phyloP scores from a whole-genome alignment of 495 filamentous ascomycete genomes.

The Bombardia bombarda region DNA sequence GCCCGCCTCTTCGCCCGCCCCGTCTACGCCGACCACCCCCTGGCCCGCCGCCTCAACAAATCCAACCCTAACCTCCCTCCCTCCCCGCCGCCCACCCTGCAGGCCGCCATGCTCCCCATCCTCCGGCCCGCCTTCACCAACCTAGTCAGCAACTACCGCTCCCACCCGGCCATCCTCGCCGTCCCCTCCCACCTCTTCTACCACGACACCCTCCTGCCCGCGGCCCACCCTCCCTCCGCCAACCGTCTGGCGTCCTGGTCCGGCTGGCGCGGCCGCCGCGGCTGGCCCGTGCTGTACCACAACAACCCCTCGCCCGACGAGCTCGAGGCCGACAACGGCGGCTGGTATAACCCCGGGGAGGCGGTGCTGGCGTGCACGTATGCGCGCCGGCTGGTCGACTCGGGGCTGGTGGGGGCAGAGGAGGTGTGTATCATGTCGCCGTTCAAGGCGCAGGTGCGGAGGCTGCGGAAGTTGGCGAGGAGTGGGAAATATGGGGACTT shows the following conservation, averaged over 20 bases:
- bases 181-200: constrained; percentile 47
- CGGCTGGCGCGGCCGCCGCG: constrained; percentile 34
- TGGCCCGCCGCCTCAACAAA: constrained; percentile 25
- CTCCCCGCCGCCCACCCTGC: constrained; percentile 5
- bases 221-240: constrained; percentile 23
- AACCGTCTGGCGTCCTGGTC: constrained; percentile 31
- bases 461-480: constrained; percentile 29
- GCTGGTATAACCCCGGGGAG: constrained; percentile 47
- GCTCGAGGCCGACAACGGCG: constrained; percentile 41
- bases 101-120: constrained; percentile 13
- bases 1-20: constrained; percentile 40
- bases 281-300: constrained; percentile 44
- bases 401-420: constrained; percentile 23
- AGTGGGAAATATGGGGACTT: constrained; percentile 15
- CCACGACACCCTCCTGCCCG: constrained; percentile 42
- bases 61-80: neutral
- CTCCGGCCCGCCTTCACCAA: constrained; percentile 44
- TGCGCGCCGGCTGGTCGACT: constrained; percentile 28
- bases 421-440: constrained; percentile 50
- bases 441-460: constrained; percentile 44
- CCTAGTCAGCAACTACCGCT: constrained; percentile 51
- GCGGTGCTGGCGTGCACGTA: constrained; percentile 36
- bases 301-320: constrained; percentile 39
- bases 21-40: constrained; percentile 42
- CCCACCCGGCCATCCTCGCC: constrained; percentile 48